phyloP scores from a whole-genome alignment of 495 filamentous ascomycete genomes.

The Xylaria telfairii region DNA sequence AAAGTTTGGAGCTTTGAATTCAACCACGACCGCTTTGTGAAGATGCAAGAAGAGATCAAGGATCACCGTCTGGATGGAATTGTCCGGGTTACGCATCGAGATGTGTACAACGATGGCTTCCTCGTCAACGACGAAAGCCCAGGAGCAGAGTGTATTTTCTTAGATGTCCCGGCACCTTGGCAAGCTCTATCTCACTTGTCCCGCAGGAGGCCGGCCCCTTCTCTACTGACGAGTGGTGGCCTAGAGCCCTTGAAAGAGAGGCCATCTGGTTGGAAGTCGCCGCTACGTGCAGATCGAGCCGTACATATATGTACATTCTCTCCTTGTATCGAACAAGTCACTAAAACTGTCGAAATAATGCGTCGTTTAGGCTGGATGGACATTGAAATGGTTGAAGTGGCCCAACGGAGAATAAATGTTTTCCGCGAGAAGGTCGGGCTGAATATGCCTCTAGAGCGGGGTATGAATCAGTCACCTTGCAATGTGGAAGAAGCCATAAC shows the following conservation, averaged over 20 bases:
- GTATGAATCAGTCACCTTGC: slow-evolving; percentile 58
- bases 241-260: slow-evolving; percentile 25
- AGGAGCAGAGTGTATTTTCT: slow-evolving; percentile 80
- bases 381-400: slow-evolving; percentile 88
- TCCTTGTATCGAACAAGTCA: slow-evolving; percentile 95
- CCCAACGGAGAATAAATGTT: slow-evolving; percentile 77
- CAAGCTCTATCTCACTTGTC: slow-evolving; percentile 85
- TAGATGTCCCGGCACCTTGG: slow-evolving; percentile 94
- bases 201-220: slow-evolving; percentile 54
- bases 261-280: slow-evolving; percentile 57
- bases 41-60: slow-evolving; percentile 73
- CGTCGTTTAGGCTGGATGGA: slow-evolving; percentile 85
- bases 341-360: slow-evolving; percentile 77
- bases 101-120: slow-evolving; percentile 92
- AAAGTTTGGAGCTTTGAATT: slow-evolving; percentile 95
- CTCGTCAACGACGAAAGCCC: slow-evolving; percentile 63
- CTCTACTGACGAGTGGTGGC: slow-evolving; percentile 25
- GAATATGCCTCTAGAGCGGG: slow-evolving; percentile 47
- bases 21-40: slow-evolving; percentile 75
- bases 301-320: slow-evolving; percentile 90
- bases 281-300: slow-evolving; percentile 70
- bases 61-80: slow-evolving; percentile 75
- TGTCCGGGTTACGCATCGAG: slow-evolving; percentile 84
- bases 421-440: slow-evolving; percentile 78
- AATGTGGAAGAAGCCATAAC: slow-evolving; percentile 79